Evolutionary conservation across 108 stramenopile species (phyloP), one percentile per base, ranked within the genome.

Genomic region (Nitzschia inconspicua): DNA sequence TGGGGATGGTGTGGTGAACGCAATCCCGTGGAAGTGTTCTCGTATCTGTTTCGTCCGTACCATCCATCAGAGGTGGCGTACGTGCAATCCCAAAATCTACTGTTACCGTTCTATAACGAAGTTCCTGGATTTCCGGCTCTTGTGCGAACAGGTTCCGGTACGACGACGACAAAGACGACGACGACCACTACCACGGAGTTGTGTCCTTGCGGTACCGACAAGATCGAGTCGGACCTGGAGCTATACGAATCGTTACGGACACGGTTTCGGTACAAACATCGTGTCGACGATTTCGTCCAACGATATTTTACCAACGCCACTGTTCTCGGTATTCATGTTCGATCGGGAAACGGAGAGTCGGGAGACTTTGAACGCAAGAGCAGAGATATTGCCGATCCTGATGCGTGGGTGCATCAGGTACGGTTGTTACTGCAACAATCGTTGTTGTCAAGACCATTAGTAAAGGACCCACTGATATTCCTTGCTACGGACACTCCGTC

Each of bases 241-340:
- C 46, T 73, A 10, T 73, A 73, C 44, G 16, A 39, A 26, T 54
- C 49, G 18, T 29, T 66, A 22, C 46, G 58, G 42, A 20, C 29
- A 2, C 53, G 72, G 10, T 73, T 73, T 55, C 72, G 72, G 13
- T 9, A 30, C 32, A 58, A 48, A 9, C 26, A 39, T 28, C 23
- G 13, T 10, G 59, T 73, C 3, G 65, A 73, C 47, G 32, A 19
- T 14, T 66, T 56, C 49, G 54, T 66, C 7, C 2, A 47, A 26
- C 22, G 47, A 2, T 30, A 66, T 31, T 66, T 66, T 28, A 4
- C 5, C 5, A 18, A 25, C 22, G 28, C 26, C 19, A 52, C 50
- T n/a, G 75, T 76, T 3, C 34, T 83, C 51, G 82, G 75, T 9
- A 28, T 83, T 8, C 82, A 83, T 60, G 59, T 83, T 9, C 82